Evolutionary conservation across 352 stramenopile species (phyloP).

Genomic region (Elongisporangium senticosum): DNA sequence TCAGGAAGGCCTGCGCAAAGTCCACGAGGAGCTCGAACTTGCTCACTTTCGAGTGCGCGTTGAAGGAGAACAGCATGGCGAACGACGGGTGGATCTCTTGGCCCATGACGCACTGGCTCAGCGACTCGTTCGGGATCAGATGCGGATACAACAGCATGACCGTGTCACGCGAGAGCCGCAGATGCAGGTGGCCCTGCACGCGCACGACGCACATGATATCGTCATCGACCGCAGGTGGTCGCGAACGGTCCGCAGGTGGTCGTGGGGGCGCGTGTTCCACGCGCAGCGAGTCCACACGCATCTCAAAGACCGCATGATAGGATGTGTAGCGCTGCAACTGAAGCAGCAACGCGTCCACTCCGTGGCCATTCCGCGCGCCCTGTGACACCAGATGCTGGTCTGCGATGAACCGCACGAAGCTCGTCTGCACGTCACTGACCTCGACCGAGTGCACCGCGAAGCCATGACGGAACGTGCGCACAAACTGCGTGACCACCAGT

Average conservation of each 20-base stretch:
- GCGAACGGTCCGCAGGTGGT: neutral
- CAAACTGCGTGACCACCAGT: constrained; percentile 47
- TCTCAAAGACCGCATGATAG: constrained; percentile 52
- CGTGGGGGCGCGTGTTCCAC: constrained; percentile 22
- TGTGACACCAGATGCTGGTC: constrained; percentile 25
- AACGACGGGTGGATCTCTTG: constrained; percentile 57
- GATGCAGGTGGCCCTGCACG: constrained; percentile 22
- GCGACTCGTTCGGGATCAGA: constrained; percentile 43
- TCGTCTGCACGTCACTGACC: constrained; percentile 45
- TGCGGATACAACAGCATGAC: constrained; percentile 69
- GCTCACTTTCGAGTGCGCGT: constrained; percentile 32
- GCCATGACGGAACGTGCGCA: constrained; percentile 40
- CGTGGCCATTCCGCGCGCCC: constrained; percentile 20
- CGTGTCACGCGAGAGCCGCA: constrained; percentile 61
- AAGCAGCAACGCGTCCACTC: constrained; percentile 43
- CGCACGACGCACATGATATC: constrained; percentile 29
- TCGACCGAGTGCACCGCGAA: constrained; percentile 66
- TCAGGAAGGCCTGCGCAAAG: constrained; percentile 49
- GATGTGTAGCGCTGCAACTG: constrained; percentile 71
- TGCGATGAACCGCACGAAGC: constrained; percentile 48
- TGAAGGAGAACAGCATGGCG: constrained; percentile 46
- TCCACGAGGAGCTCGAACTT: constrained; percentile 59
- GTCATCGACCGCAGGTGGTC: constrained; percentile 11
- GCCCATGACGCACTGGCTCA: constrained; percentile 45
- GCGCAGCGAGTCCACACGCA: constrained; percentile 11